phyloP scores from a whole-genome alignment of 106 monocot genomes.

The Phalaenopsis aphrodite region DNA sequence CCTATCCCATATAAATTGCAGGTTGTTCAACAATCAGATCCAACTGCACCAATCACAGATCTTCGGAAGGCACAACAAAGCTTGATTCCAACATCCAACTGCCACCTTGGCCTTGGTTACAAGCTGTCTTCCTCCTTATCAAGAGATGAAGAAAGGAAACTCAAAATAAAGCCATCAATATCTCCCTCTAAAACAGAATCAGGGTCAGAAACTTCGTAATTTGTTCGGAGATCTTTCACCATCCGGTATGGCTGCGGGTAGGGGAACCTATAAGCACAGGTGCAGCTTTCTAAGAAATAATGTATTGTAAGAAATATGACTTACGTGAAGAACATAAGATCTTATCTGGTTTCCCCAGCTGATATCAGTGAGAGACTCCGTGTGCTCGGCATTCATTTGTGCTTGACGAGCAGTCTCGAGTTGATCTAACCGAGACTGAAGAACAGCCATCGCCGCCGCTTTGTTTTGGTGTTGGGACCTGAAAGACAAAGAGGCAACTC shows the following conservation, averaged over 20 bases:
- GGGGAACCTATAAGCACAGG: background rate
- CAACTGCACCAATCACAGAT: too few species aligned
- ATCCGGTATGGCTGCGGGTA: conserved; percentile 73
- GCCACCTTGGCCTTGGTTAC: background rate
- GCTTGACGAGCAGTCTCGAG: conserved; percentile 91
- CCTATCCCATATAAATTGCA: too few species aligned
- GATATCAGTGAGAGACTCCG: conserved; percentile 83
- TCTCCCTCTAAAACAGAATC: conserved; percentile 91
- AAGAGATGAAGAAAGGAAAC: conserved; percentile 58
- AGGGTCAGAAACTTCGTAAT: conserved; percentile 90
- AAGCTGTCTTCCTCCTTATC: conserved; percentile 42
- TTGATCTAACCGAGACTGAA: conserved; percentile 86
- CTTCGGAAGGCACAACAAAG: too few species aligned
- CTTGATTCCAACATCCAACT: too few species aligned
- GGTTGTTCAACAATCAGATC: too few species aligned
- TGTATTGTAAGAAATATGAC: background rate
- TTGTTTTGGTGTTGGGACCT: conserved; percentile 95
- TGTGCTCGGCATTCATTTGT: conserved; percentile 84
- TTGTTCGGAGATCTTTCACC: conserved; percentile 95
- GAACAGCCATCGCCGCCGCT: conserved; percentile 90
- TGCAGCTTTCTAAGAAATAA: background rate
- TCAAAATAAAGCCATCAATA: conserved; percentile 83
- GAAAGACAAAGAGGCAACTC: conserved; percentile 3
- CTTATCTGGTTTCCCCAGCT: conserved; percentile 97
- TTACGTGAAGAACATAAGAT: conserved; percentile 82